Percentiles rank a stretch among this genome's conserved stretches.
Conservation (phyloP, 768 basidiomycete genomes). For the Kwoniella newhampshirensis region DNA sequence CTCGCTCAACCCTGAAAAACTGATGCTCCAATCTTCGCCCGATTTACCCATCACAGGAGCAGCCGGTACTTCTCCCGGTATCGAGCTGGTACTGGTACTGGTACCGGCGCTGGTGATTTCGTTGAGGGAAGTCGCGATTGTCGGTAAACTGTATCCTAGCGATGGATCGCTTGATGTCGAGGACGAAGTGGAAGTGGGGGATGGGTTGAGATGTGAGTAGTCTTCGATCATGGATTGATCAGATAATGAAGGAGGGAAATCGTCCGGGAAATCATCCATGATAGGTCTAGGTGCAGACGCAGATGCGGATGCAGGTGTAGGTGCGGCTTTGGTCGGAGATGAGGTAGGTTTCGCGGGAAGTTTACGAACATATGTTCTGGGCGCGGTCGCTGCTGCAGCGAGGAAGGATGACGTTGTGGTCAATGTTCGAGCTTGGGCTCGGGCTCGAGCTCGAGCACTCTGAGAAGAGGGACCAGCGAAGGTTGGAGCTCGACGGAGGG, state of each 20-base stretch:
- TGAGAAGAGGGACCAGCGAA: background rate
- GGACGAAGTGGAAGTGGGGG: conserved; percentile 11
- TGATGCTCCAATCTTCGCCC: conserved; percentile 74
- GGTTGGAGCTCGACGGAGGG: background rate
- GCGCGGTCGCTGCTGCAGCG: conserved; percentile 16
- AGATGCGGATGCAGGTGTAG: conserved; percentile 7
- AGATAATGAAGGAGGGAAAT: conserved; percentile 15
- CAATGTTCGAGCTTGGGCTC: conserved; percentile 3
- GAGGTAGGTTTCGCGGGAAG: conserved; percentile 8
- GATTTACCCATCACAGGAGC: conserved; percentile 1
- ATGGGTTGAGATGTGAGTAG: conserved; percentile 26
- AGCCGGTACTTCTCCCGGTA: conserved; percentile 11
- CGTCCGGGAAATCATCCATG: conserved; percentile 19
- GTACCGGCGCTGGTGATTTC: too few species aligned
- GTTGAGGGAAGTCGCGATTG: too few species aligned
- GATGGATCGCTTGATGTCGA: too few species aligned
- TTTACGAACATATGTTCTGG: conserved; percentile 17
- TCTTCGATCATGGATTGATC: conserved; percentile 29
- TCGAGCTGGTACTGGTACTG: too few species aligned
- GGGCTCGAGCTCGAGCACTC: too few species aligned
- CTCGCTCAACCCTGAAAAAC: conserved; percentile 75
- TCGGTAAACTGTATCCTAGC: too few species aligned
- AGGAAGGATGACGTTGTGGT: background rate
- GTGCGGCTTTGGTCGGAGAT: conserved; percentile 2
- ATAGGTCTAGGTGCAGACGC: background rate